Evolutionary conservation across 768 basidiomycete species (phyloP), one percentile per base, ranked within the genome.

Genomic region (Lactarius sp.): DNA sequence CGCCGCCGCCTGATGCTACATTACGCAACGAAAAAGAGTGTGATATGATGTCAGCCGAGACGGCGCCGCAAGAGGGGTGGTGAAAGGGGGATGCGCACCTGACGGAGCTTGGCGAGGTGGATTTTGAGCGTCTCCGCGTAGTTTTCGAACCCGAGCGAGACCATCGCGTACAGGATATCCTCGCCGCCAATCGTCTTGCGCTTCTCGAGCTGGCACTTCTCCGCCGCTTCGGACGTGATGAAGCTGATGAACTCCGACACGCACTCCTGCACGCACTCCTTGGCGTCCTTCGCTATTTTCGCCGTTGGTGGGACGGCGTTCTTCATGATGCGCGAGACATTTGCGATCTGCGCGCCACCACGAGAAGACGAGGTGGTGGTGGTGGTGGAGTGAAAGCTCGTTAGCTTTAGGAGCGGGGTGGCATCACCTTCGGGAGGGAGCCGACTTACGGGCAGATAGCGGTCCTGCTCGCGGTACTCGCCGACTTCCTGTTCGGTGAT

Each of bases 261-360:
- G 76, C 95, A 97, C 77, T 98, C 96, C 74, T 98, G 96, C 49
- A 98, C 93, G 75, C 92, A 94, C 77, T 98, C 96, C 73, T 98
- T 98, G 51, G 94, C 94, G 75, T 98, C 96, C 75, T 98, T 98
- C 8, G 92, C 91, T 70, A 98, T 96, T 77, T 98, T 98, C 49
- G 96, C 92, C 20, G 89, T 89, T 0, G 86, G 77, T 0, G 96
- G 95, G 2, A 98, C 87, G 12, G 92, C 83, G 49, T 86, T 79
- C 75, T 98, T 98, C 95, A 98, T 98, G 71, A 98, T 95, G 22
- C 96, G 84, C 16, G 94, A 86, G n/a, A 98, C 94, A 73, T 98
- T 98, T 56, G 95, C 95, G 69, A 98, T 98, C 94, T 95, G 69
- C 18, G 47, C n/a, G 50, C n/a, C 33, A 46, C 34, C 39, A 34